These are phyloP conservation scores for Phaeodactylum tricornutum DNA, from an alignment of 108 stramenopile genomes.

Conservation along the genomic window DNA sequence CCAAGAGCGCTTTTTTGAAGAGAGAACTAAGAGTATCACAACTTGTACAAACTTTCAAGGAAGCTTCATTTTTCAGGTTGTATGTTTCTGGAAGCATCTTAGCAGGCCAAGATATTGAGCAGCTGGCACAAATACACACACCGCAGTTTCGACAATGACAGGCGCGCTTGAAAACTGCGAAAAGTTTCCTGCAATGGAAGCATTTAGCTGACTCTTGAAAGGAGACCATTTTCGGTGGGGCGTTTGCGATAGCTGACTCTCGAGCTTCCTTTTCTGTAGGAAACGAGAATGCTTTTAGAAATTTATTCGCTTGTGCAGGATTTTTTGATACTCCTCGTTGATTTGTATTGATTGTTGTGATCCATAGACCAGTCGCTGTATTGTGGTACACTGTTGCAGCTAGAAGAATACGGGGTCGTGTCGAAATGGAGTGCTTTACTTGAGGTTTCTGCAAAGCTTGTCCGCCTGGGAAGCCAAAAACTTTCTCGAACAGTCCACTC, in stretches of 20 bases:
- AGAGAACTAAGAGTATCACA: conserved; percentile 42
- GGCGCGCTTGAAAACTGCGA: conserved; percentile 57
- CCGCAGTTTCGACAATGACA: conserved; percentile 75
- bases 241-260: conserved; percentile 80
- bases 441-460: conserved; percentile 10
- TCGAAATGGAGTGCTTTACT: conserved; percentile 6
- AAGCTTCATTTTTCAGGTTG: conserved; percentile 52
- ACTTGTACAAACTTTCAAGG: conserved; percentile 52
- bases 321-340: conserved; percentile 33
- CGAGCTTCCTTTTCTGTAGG: conserved; percentile 65
- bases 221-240: conserved; percentile 70
- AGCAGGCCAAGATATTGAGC: conserved; percentile 46
- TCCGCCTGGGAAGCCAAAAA: conserved; percentile 27
- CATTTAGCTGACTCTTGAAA: conserved; percentile 42
- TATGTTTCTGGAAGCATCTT: conserved; percentile 71
- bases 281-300: conserved; percentile 70
- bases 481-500: conserved; percentile 21
- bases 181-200: conserved; percentile 55
- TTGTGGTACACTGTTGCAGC: conserved; percentile 74
- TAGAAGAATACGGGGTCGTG: conserved; percentile 60
- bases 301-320: conserved; percentile 33
- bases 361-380: conserved; percentile 74
- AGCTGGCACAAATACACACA: conserved; percentile 56
- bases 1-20: conserved; percentile 57
- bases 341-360: conserved; percentile 73